Base-by-base conservation (phyloP, 1,284 basidiomycete species). In the Phlebopus sp. region DNA sequence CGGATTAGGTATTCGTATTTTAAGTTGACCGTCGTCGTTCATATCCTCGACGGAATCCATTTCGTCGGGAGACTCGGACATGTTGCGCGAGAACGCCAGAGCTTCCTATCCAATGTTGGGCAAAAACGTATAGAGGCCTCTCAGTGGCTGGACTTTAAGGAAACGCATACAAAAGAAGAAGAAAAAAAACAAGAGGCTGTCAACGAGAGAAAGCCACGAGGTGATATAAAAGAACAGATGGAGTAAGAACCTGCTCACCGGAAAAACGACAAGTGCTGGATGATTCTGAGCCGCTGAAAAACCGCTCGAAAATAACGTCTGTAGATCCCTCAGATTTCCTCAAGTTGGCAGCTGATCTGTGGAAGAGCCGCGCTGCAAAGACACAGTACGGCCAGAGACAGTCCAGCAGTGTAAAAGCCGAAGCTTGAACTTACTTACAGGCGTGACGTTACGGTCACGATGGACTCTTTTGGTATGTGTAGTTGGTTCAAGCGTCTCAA, bases 1-100 rank as follows among this genome's bases (percentile, higher is more conserved):
- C 11, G 77, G 77, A 54, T 77, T 78, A 8, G 77, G 77, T 58
- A 84, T 85, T 51, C 77, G 74, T 59, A 84, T 84, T 49, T 76
- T 82, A 53, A 84, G 72, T 52, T 80, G 79, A 49, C 70, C 69
- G 62, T 83, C 81, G 62, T 81, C 81, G 54, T 70, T 69, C 36
- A 69, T 67, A 53, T 78, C 77, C 44, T 61, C 71, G 23, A 68
- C 60, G 18, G 75, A 73, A 50, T 75, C 72, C 59, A 65, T 52
- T 55, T 72, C 76, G 47, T 74, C 74, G 48, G 69, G 64, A 51
- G 70, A 64, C 44, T 67, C 60, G 32, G 68, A 69, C 68, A 68
- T 69, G 35, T 51, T 45, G 47, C 46, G 38, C 4, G 44, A 32
- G 34, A 49, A 44, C 44, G 46, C 39, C 47, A 45, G 42, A 5